phyloP scores from a whole-genome alignment of 164 flowering plant genomes.

The Liriodendron chinense region DNA sequence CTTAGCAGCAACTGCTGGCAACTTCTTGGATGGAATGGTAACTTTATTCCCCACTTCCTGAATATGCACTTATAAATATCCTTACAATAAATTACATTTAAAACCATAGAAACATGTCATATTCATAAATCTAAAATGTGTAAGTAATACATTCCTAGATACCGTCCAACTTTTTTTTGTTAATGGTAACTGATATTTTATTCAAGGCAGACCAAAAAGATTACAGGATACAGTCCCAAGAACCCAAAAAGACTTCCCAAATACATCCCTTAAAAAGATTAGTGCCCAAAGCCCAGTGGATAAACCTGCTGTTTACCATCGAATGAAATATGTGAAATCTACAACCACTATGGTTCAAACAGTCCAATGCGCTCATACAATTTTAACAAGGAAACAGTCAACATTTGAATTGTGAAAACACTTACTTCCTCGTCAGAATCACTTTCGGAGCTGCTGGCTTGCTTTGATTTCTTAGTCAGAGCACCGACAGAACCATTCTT shows the following conservation, averaged over 20 bases:
- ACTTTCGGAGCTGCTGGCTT: conserved; percentile 24
- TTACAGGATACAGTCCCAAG: not conserved
- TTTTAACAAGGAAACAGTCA: not conserved
- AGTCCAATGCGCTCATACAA: too few relatives aligned
- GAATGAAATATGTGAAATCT: too few relatives aligned
- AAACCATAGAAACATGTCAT: too few relatives aligned
- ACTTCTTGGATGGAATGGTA: conserved; percentile 17
- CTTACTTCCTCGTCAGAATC: conserved; percentile 31
- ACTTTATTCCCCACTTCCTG: conserved; percentile 24
- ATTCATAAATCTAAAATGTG: too few relatives aligned
- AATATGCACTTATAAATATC: not conserved
- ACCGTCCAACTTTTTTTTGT: too few relatives aligned
- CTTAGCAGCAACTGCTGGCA: conserved; percentile 13
- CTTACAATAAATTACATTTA: not conserved
- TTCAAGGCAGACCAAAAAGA: not conserved
- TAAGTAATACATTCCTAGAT: too few relatives aligned
- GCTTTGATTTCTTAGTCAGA: conserved; percentile 22
- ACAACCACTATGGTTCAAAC: too few relatives aligned
- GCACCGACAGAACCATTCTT: conserved; percentile 26
- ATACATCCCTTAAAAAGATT: too few relatives aligned
- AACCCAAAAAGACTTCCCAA: not conserved
- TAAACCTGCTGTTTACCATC: too few relatives aligned
- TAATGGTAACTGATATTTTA: too few relatives aligned
- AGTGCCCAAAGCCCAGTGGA: too few relatives aligned
- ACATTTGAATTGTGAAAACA: conserved; percentile 1